Percentiles rank a stretch among this genome's conserved stretches.
Conservation (phyloP, 306 rosid genomes). For the Luffa acutangula region DNA sequence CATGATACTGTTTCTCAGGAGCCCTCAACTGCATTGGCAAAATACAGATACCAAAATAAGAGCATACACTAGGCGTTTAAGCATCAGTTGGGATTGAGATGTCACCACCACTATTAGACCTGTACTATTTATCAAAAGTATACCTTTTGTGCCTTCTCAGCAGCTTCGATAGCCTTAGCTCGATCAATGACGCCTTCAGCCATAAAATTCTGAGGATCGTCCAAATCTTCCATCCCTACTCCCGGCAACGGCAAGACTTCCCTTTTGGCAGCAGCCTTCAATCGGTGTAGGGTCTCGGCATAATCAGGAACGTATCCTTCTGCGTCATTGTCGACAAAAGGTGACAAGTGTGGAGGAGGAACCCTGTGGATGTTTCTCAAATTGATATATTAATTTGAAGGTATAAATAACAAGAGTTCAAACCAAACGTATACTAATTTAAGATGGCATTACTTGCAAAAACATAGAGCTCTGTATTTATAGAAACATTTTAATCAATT, state of each 20-base stretch:
- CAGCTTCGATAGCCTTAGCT: slow-evolving; percentile 77
- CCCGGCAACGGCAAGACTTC: slow-evolving; percentile 83
- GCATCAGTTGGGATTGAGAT: not conserved
- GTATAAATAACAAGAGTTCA: not conserved
- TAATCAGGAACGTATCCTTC: slow-evolving; percentile 89
- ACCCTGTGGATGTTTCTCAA: slow-evolving; percentile 32
- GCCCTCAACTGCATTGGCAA: slow-evolving; percentile 50
- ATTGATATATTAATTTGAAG: not conserved
- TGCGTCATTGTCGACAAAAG: slow-evolving; percentile 67
- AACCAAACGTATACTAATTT: not conserved
- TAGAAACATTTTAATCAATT: not conserved
- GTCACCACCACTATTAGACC: not conserved
- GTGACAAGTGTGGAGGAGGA: slow-evolving; percentile 92
- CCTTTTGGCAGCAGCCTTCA: slow-evolving; percentile 55
- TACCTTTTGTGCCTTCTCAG: slow-evolving; percentile 64
- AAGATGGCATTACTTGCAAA: not conserved
- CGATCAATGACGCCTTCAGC: slow-evolving; percentile 65
- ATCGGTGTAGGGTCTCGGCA: slow-evolving; percentile 64
- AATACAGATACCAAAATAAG: not conserved
- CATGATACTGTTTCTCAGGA: slow-evolving; percentile 56
- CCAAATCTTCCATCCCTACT: slow-evolving; percentile 56
- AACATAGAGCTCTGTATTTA: not conserved
- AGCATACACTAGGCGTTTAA: not conserved
- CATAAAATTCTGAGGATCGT: slow-evolving; percentile 66
- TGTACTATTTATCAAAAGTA: not conserved